Evolutionary conservation across 345 rosid species (phyloP).

Genomic region (Salix koriyanagi): DNA sequence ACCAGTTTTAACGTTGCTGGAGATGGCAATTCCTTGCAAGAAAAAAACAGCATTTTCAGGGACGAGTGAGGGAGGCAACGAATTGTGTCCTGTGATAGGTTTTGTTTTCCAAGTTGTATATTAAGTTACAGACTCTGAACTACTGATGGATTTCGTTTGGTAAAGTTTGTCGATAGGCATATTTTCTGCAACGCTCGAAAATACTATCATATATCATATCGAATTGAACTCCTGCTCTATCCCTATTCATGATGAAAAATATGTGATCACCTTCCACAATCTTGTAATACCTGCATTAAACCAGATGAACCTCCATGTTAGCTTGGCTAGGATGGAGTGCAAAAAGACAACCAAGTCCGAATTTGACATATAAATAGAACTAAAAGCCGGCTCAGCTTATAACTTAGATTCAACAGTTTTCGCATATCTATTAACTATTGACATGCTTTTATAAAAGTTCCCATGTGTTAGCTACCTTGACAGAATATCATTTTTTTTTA

Average conservation of each 20-base stretch:
- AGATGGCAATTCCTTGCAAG: not conserved
- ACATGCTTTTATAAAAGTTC: not conserved
- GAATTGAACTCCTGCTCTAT: constrained; percentile 87
- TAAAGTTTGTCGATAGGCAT: constrained; percentile 56
- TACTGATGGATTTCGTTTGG: constrained; percentile 30
- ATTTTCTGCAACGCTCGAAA: constrained; percentile 87
- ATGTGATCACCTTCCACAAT: constrained; percentile 88
- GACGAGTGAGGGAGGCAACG: not conserved
- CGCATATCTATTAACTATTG: not conserved
- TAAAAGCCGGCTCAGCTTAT: not conserved
- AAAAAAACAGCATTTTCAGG: not conserved
- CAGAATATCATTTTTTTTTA: not conserved
- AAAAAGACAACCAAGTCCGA: not conserved
- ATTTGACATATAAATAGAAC: not conserved
- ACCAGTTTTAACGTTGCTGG: not conserved
- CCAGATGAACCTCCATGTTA: constrained; percentile 8
- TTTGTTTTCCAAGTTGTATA: not conserved
- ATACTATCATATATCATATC: constrained; percentile 91
- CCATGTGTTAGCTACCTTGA: not conserved
- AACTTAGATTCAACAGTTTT: not conserved
- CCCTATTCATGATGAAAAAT: constrained; percentile 66
- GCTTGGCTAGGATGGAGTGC: not conserved
- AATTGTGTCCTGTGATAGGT: not conserved
- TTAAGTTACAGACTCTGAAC: not conserved
- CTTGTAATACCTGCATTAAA: constrained; percentile 76